Conservation (phyloP, 164 flowering plant species). For the Akebia trifoliata region DNA sequence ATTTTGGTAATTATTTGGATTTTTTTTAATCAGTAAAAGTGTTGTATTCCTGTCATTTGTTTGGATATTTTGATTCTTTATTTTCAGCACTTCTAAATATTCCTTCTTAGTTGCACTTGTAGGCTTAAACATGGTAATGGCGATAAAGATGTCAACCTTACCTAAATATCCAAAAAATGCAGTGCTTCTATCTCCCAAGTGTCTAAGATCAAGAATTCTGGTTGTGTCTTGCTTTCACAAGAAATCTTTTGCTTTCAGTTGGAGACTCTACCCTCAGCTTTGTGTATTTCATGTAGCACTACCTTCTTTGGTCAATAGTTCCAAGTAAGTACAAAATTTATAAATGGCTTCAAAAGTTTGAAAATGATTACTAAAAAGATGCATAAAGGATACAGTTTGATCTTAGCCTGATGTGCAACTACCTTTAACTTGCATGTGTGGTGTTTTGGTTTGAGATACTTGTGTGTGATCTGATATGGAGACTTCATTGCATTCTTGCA, state of each 20-base stretch:
- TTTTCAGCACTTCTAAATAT: no score
- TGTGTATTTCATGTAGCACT: constrained; percentile 18
- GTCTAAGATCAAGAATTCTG: constrained; percentile 21
- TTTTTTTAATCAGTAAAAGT: no score
- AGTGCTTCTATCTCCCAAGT: constrained; percentile 6
- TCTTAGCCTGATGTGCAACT: not conserved
- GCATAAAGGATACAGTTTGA: not conserved
- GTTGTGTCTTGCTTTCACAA: constrained; percentile 21
- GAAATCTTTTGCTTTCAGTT: constrained; percentile 20
- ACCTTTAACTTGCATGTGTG: not conserved
- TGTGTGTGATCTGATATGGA: not conserved
- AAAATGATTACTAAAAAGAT: not conserved
- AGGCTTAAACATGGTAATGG: constrained; percentile 21
- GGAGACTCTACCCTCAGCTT: constrained; percentile 20
- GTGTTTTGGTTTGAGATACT: not conserved
- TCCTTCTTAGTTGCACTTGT: constrained; percentile 8
- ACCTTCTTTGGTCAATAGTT: constrained; percentile 17
- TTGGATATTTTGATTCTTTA: not conserved
- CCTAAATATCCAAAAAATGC: constrained; percentile 15
- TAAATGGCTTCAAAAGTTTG: not conserved
- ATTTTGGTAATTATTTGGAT: no score
- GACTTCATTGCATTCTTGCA: no score
- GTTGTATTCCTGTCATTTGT: no score
- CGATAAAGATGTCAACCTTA: constrained; percentile 11
- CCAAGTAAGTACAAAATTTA: constrained; percentile 33